phyloP scores from a whole-genome alignment of 176 grass and related monocot genomes.

The Guadua angustifolia region DNA sequence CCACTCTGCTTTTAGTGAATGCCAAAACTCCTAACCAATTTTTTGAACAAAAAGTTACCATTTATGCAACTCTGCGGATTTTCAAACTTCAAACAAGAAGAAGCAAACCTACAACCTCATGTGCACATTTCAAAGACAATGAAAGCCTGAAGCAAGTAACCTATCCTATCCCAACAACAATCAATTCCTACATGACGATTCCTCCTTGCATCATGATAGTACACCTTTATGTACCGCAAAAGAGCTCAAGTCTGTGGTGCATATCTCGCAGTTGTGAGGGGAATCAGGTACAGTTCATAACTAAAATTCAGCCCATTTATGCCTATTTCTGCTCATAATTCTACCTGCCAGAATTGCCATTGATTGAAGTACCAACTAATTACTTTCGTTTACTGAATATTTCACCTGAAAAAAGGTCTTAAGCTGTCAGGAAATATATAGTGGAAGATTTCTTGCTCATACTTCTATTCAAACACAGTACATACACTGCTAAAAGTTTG shows the following conservation, averaged over 20 bases:
- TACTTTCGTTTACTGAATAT: too few relatives aligned
- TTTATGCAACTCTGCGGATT: neutral
- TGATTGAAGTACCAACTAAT: too few relatives aligned
- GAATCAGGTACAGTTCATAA: slow-evolving; percentile 70
- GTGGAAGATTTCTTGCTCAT: too few relatives aligned
- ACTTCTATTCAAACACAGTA: too few relatives aligned
- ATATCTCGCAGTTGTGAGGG: slow-evolving; percentile 78
- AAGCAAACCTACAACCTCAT: slow-evolving; percentile 15
- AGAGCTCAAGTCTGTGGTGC: slow-evolving; percentile 85
- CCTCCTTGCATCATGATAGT: neutral
- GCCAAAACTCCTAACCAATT: too few relatives aligned
- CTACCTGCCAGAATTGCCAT: too few relatives aligned
- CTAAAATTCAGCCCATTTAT: neutral
- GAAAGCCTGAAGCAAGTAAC: slow-evolving; percentile 5
- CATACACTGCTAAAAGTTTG: too few relatives aligned
- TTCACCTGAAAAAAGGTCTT: too few relatives aligned
- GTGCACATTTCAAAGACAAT: neutral
- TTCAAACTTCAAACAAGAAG: neutral
- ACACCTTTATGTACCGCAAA: slow-evolving; percentile 11
- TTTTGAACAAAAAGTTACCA: too few relatives aligned
- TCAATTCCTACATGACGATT: neutral
- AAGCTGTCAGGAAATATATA: too few relatives aligned
- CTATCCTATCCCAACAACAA: neutral
- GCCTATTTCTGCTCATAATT: neutral
- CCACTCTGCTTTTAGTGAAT: too few relatives aligned